A percentile compares a stretch with the other conserved stretches of the same genome.
Evolutionary conservation across 176 grass and related monocot genomes (phyloP).

Genomic region (Urochloa ruziziensis): DNA sequence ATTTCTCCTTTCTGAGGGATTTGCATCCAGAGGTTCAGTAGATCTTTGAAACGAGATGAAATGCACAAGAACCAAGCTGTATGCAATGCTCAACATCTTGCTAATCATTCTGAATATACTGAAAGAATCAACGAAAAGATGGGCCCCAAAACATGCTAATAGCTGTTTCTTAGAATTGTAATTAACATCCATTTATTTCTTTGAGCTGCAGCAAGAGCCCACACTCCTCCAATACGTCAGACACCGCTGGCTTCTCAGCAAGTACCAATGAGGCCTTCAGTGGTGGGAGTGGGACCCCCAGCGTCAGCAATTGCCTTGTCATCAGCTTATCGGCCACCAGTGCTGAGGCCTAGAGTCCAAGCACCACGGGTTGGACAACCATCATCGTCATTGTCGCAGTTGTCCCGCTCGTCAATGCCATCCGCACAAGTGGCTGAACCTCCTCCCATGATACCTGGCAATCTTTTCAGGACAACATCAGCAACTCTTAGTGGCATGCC

Average conservation of each 20-base stretch:
- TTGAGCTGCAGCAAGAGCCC: slow-evolving; percentile 40
- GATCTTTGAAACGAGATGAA: no score
- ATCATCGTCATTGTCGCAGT: slow-evolving; percentile 1
- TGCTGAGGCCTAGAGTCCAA: slow-evolving; percentile 21
- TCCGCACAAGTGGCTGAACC: slow-evolving; percentile 20
- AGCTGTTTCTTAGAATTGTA: neutral
- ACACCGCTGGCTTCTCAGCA: slow-evolving; percentile 44
- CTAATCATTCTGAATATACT: neutral
- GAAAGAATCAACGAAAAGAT: neutral
- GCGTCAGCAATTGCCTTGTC: neutral
- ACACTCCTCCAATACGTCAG: slow-evolving; percentile 28
- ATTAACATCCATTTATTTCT: slow-evolving; percentile 17
- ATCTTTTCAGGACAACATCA: slow-evolving; percentile 29
- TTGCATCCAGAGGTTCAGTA: no score
- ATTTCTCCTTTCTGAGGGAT: no score
- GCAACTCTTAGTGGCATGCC: slow-evolving; percentile 25
- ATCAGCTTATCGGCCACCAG: slow-evolving; percentile 18
- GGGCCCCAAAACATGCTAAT: neutral
- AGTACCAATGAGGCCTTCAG: slow-evolving; percentile 13
- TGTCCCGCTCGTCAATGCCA: neutral
- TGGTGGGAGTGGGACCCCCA: neutral
- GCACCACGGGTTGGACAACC: slow-evolving; percentile 13
- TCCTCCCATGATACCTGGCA: slow-evolving; percentile 20
- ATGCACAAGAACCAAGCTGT: no score
- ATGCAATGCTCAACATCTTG: no score